Conservation (phyloP, 1,284 basidiomycete genomes). For the Termitomyces sp. region DNA sequence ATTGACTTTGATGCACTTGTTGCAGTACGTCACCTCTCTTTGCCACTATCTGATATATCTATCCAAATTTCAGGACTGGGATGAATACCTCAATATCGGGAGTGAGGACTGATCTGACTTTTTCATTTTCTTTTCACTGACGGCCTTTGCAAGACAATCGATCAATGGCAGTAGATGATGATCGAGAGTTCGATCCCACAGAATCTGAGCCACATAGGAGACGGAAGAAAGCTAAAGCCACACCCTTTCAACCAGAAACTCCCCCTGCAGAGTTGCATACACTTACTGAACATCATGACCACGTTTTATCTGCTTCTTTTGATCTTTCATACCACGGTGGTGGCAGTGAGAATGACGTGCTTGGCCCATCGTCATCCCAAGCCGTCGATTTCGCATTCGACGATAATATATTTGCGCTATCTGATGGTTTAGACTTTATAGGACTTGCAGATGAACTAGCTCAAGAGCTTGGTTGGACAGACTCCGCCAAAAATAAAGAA, state of each 20-base stretch:
- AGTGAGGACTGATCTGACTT: constrained; percentile 19
- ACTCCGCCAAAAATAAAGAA: constrained; percentile 23
- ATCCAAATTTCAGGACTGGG: constrained; percentile 49
- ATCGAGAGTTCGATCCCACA: constrained; percentile 47
- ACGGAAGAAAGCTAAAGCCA: constrained; percentile 31
- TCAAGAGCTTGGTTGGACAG: constrained; percentile 67
- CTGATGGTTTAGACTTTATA: constrained; percentile 54
- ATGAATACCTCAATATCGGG: constrained; percentile 49
- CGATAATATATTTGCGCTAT: constrained; percentile 47
- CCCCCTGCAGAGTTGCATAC: constrained; percentile 54
- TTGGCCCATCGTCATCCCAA: constrained; percentile 54
- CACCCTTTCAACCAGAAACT: constrained; percentile 34
- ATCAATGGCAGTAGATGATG: constrained; percentile 27
- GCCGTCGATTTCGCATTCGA: constrained; percentile 44
- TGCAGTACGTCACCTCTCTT: constrained; percentile 40
- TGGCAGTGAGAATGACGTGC: constrained; percentile 24
- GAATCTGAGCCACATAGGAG: constrained; percentile 23
- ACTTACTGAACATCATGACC: constrained; percentile 63
- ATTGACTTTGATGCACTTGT: constrained; percentile 67
- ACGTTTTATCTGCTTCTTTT: constrained; percentile 60
- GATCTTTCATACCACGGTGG: constrained; percentile 51
- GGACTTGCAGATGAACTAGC: constrained; percentile 66
- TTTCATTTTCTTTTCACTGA: background rate
- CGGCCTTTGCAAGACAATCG: constrained; percentile 13
- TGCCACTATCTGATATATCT: background rate